Base-by-base conservation (phyloP, 139 green algal genomes). In the Coelastrella sp. region DNA sequence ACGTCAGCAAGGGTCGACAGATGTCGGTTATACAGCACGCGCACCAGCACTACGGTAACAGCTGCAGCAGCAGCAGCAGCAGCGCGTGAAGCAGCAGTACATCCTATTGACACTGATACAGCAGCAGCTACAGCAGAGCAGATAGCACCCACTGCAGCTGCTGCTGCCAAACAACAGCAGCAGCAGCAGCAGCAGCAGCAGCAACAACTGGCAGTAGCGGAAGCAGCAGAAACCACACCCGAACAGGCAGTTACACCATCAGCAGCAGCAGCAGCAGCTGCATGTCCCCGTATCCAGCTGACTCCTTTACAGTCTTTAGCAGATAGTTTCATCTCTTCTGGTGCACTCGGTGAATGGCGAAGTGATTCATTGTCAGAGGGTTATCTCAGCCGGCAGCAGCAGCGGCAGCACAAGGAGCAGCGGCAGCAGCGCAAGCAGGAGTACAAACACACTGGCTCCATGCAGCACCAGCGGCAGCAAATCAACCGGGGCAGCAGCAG, bases 401-500 rank as follows among this genome's bases (percentile, higher is more conserved):
- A 80, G n/a, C n/a, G 19, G 74, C 74, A 60, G 8, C 74, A 80
- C n/a, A n/a, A 80, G 16, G 16, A 80, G 8, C 74, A 80, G n/a
- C 77, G 10, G 54, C 76, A 64, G 77, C 77, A 83, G 77, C 5
- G 16, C 47, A 57, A 83, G 19, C 77, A 64, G 54, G 47, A 83
- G 54, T 54, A 66, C 5, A 16, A 60, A 8, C 74, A 58, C 13
- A 47, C 32, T 47, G 32, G 32, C 32, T 47, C 32, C 32, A 47
- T 47, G 32, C 32, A 47, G 32, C 32, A 60, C 7, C 32, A 57
- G 20, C 16, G 59, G 80, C 81, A 61, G 66, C 61, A 87, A 47
- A 47, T 61, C 81, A 87, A 58, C 61, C 47, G 61, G 17, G 66
- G 61, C 81, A 87, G 61, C 81, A 87, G 81, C 64, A 87, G 79